Base-by-base conservation (phyloP, 495 filamentous ascomycete species). In the Mytilinidion resinicola region DNA sequence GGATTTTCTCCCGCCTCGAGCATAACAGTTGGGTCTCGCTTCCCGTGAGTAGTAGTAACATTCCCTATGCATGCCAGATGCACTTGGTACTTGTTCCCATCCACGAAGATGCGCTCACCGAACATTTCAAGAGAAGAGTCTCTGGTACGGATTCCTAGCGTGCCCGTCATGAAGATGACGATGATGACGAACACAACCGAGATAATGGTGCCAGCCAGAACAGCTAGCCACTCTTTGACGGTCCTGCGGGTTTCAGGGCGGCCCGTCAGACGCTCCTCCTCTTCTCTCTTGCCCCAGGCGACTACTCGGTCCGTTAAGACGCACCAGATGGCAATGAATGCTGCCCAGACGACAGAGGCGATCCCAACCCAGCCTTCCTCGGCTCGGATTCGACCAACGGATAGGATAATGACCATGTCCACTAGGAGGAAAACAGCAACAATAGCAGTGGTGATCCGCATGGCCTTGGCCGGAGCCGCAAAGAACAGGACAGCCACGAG, bases 331-430 rank as follows among this genome's bases (percentile, higher is more conserved):
- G 79, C 74, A 30, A 91, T 84, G 25, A 85, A 43, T 9, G 78
- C 76, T 38, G 84, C 83, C 89, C 91, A 96, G 41, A 90, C 70
- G 3, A 93, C 86, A 20, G 86, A 89, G 7, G 81, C 88, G 53
- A 93, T 88, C 6, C 93, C 93, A 4, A 91, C 87, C 87, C 89
- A 91, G 21, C 89, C 83, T 74, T 96, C 93, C 74, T 96, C 91
- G 19, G 82, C 72, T 10, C 93, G 80, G 43, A 92, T 77, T 46
- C 78, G 81, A 20, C 82, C 74, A 0, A 95, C 86, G 1, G 82
- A 79, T 2, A 91, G 68, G 35, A 96, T 88, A 36, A 96, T 79
- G 62, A 89, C 81, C 74, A 85, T 80, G 64, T 96, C 82, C 38
- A 92, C 73, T 10, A 95, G 73, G 9, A 98, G 76, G n/a, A 98